Percentiles rank a stretch among this genome's conserved stretches.
Evolutionary conservation across 805 yeast species (phyloP).

Genomic region (Candida peoriensis): DNA sequence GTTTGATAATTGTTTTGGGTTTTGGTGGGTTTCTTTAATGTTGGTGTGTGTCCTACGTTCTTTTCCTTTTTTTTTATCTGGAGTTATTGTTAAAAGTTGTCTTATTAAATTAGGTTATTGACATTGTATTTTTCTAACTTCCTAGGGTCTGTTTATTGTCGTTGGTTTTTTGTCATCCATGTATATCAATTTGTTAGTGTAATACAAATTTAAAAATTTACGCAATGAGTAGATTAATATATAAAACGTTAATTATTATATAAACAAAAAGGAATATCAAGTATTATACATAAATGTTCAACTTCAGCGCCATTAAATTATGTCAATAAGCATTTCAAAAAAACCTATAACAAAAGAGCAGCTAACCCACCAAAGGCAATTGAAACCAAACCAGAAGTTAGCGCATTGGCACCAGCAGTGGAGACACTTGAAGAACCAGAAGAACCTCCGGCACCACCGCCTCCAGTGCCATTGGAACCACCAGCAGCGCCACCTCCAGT

Average conservation of each 20-base stretch:
- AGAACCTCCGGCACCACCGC: too few species aligned
- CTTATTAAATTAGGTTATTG: background rate
- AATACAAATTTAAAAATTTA: background rate
- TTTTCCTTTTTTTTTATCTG: background rate
- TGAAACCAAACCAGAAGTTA: slow-evolving; percentile 13
- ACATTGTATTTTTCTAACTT: background rate
- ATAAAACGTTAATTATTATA: slow-evolving; percentile 4
- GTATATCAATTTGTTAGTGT: too few species aligned
- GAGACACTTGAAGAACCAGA: slow-evolving; percentile 10
- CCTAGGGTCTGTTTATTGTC: too few species aligned
- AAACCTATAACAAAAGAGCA: slow-evolving; percentile 18
- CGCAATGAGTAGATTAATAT: background rate
- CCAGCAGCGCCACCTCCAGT: slow-evolving; percentile 8
- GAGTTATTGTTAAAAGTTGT: background rate
- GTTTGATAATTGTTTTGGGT: background rate
- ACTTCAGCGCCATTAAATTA: too few species aligned
- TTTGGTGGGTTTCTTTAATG: background rate
- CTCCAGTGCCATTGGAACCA: slow-evolving; percentile 3
- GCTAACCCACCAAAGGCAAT: slow-evolving; percentile 19
- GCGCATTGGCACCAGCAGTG: slow-evolving; percentile 16
- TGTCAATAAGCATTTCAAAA: background rate
- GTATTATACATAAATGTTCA: too few species aligned
- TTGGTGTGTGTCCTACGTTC: background rate
- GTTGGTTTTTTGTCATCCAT: too few species aligned
- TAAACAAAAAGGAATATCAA: slow-evolving; percentile 3